These are phyloP conservation scores for Claviceps pazoutovae DNA, from an alignment of 2,329 filamentous ascomycete species.

Conservation along the genomic window DNA sequence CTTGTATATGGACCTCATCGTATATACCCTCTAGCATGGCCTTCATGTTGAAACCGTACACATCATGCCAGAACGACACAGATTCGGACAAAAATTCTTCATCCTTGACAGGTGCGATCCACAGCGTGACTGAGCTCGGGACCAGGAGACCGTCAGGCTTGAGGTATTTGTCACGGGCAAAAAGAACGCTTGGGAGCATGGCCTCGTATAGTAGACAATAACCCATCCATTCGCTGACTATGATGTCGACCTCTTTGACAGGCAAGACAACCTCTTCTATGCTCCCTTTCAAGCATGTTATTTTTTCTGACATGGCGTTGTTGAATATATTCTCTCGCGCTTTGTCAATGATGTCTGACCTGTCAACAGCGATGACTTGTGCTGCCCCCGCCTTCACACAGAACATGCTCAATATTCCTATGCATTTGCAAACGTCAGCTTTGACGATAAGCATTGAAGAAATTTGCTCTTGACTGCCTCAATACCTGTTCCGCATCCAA, in stretches of 20 bases:
- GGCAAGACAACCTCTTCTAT: conserved; percentile 77
- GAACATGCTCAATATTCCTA: conserved; percentile 84
- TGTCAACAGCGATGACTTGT: conserved; percentile 81
- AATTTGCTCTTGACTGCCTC: not conserved
- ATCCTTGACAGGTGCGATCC: conserved; percentile 68
- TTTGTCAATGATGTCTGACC: conserved; percentile 78
- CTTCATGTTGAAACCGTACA: conserved; percentile 91
- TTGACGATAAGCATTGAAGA: not conserved
- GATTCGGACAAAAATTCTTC: conserved; percentile 64
- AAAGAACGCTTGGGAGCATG: conserved; percentile 88
- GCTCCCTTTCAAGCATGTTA: conserved; percentile 71
- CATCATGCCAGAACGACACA: conserved; percentile 75
- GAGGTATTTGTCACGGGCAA: conserved; percentile 76
- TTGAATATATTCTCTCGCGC: conserved; percentile 72
- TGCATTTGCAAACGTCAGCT: conserved; percentile 11
- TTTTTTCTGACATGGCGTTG: conserved; percentile 59
- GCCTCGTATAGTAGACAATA: conserved; percentile 88
- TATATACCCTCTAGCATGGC: conserved; percentile 75
- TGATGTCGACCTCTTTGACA: conserved; percentile 75
- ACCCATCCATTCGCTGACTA: conserved; percentile 97
- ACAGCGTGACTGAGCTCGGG: conserved; percentile 72
- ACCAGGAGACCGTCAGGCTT: conserved; percentile 69
- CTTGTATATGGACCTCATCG: conserved; percentile 67
- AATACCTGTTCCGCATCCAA: conserved; percentile 64
- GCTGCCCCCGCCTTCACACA: conserved; percentile 80